Conservation (phyloP, 176 grass and related monocot species). For the Thinopyrum elongatum region DNA sequence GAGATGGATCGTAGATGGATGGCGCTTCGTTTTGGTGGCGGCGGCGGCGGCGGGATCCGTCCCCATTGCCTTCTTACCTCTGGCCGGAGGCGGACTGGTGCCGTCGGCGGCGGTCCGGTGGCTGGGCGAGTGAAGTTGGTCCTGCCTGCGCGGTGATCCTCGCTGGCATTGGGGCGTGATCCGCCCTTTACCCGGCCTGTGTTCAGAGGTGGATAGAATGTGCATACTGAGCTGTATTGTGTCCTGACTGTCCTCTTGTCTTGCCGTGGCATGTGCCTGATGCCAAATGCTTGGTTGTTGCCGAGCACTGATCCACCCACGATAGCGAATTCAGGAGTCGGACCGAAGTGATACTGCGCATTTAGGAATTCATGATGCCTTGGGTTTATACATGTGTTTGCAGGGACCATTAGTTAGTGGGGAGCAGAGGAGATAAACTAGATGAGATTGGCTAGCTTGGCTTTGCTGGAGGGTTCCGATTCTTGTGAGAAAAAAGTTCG, state of each 20-base stretch:
- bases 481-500: too few relatives aligned
- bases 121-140: neutral
- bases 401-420: neutral
- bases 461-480: neutral
- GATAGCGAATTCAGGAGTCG: neutral
- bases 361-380: too few relatives aligned
- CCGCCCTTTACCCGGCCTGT: neutral
- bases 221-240: neutral
- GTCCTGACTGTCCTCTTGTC: neutral
- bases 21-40: neutral
- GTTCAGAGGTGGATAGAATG: neutral
- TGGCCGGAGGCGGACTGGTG: neutral
- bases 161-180: neutral
- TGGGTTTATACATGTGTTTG: neutral
- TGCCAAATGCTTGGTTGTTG: too few relatives aligned
- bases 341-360: neutral
- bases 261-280: neutral
- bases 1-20: neutral
- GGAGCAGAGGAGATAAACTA: neutral
- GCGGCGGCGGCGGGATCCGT: neutral
- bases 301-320: too few relatives aligned
- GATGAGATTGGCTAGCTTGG: neutral
- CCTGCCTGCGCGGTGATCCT: neutral
- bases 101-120: neutral
- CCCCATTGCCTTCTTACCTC: neutral